Percentiles rank a stretch among this genome's conserved stretches.
These are phyloP conservation scores for Plectranthus barbatus DNA, from an alignment of 257 asterid genomes.

Conservation along the genomic window DNA sequence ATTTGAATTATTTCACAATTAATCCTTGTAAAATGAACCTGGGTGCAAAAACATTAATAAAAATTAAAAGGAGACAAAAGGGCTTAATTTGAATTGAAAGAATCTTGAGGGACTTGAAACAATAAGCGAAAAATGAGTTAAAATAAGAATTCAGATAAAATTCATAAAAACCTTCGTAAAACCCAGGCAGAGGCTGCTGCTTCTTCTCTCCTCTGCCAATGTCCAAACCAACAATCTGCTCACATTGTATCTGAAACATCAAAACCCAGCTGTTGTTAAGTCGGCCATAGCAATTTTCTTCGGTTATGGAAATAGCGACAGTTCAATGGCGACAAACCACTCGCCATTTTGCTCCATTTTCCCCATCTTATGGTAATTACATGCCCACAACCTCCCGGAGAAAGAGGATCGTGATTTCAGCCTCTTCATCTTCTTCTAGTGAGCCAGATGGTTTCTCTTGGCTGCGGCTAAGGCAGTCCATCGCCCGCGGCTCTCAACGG, in stretches of 20 bases:
- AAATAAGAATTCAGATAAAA: conserved; percentile 8
- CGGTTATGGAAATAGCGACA: conserved; percentile 26
- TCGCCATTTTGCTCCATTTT: conserved; percentile 16
- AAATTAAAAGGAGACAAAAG: background rate
- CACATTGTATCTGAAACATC: background rate
- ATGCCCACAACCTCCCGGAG: conserved; percentile 38
- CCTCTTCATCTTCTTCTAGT: conserved; percentile 45
- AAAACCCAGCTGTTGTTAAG: background rate
- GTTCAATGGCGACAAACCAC: conserved; percentile 27
- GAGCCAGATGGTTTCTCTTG: conserved; percentile 63
- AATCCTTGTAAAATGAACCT: no score
- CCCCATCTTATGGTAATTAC: conserved; percentile 19
- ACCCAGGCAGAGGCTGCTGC: no score
- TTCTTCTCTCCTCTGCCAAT: background rate
- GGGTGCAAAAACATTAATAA: no score
- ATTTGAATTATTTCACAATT: no score
- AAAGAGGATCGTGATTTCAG: conserved; percentile 36
- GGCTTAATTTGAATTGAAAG: background rate
- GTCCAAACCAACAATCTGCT: conserved; percentile 3
- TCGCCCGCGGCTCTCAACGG: conserved; percentile 52
- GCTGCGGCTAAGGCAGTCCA: conserved; percentile 51
- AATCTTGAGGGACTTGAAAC: background rate
- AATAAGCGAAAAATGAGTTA: background rate
- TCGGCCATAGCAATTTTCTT: background rate
- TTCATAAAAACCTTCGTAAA: conserved; percentile 19